These are phyloP conservation scores for Debaryomyces prosopidis DNA, from an alignment of 805 yeast species.

Conservation along the genomic window DNA sequence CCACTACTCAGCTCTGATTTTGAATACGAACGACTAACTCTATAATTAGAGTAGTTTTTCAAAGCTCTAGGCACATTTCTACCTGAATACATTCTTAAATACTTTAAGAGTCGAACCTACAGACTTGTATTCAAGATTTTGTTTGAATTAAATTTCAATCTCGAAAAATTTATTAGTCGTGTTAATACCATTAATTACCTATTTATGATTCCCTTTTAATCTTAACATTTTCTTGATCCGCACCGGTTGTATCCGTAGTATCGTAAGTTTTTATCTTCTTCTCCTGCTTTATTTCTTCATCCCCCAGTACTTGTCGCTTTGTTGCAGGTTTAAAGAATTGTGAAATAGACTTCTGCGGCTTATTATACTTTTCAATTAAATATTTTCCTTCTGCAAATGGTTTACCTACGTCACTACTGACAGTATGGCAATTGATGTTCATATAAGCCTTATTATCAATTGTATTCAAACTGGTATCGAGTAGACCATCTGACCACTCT, in stretches of 20 bases:
- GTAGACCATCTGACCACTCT: slow-evolving; percentile 40
- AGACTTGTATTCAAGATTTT: neutral
- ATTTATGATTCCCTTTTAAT: neutral
- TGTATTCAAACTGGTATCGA: slow-evolving; percentile 40
- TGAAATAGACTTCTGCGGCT: slow-evolving; percentile 23
- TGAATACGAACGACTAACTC: slow-evolving; percentile 9
- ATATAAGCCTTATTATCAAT: slow-evolving; percentile 27
- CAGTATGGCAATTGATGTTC: slow-evolving; percentile 54
- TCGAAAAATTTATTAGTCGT: slow-evolving; percentile 3
- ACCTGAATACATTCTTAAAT: neutral
- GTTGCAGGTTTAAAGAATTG: slow-evolving; percentile 23
- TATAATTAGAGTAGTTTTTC: neutral
- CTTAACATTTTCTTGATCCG: neutral
- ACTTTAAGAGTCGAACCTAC: neutral
- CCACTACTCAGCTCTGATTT: slow-evolving; percentile 4
- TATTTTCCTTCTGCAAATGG: slow-evolving; percentile 47
- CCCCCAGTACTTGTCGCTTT: slow-evolving; percentile 5
- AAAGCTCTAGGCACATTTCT: neutral
- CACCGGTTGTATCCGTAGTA: neutral
- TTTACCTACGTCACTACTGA: slow-evolving; percentile 65
- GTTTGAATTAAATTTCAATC: neutral
- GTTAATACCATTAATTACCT: neutral
- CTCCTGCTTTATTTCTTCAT: slow-evolving; percentile 8
- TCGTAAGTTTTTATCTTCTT: slow-evolving; percentile 5
- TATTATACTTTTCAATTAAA: slow-evolving; percentile 30